These are phyloP conservation scores for Phalaenopsis aphrodite DNA, from an alignment of 106 monocot species.

Conservation along the genomic window DNA sequence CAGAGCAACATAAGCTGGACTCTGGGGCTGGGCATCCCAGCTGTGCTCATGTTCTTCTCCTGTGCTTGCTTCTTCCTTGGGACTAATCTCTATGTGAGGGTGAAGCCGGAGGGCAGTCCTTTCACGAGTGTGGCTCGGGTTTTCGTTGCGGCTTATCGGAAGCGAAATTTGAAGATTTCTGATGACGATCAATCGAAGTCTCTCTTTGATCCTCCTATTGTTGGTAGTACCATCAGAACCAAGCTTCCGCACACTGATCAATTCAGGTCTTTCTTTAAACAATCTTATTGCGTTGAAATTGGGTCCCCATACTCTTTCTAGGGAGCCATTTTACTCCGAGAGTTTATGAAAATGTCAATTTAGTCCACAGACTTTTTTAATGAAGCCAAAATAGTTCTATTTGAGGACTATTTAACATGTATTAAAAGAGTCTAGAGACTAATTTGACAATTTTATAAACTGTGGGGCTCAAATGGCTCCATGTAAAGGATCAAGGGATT, in stretches of 20 bases:
- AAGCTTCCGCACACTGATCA: constrained; percentile 64
- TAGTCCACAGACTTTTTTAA: too few relatives aligned
- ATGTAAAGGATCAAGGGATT: too few relatives aligned
- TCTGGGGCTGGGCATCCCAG: constrained; percentile 55
- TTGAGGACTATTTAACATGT: not conserved
- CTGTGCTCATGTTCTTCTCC: constrained; percentile 59
- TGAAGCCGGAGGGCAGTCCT: constrained; percentile 60
- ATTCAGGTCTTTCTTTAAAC: constrained; percentile 26
- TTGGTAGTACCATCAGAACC: constrained; percentile 16
- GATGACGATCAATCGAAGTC: not conserved
- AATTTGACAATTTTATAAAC: too few relatives aligned
- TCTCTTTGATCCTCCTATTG: constrained; percentile 22
- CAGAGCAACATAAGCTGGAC: constrained; percentile 77
- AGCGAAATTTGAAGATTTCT: constrained; percentile 6
- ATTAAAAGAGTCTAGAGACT: too few relatives aligned
- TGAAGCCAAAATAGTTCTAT: too few relatives aligned
- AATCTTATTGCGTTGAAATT: too few relatives aligned
- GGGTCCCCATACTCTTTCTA: too few relatives aligned
- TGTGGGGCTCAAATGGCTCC: too few relatives aligned
- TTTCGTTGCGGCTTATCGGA: constrained; percentile 21
- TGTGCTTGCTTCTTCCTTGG: constrained; percentile 58
- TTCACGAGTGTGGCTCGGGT: constrained; percentile 48
- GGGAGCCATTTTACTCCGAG: too few relatives aligned
- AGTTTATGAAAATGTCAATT: too few relatives aligned
- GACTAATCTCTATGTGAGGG: constrained; percentile 45